Conservation (phyloP, 2,329 filamentous ascomycete species). For the Fusarium haematococcum region DNA sequence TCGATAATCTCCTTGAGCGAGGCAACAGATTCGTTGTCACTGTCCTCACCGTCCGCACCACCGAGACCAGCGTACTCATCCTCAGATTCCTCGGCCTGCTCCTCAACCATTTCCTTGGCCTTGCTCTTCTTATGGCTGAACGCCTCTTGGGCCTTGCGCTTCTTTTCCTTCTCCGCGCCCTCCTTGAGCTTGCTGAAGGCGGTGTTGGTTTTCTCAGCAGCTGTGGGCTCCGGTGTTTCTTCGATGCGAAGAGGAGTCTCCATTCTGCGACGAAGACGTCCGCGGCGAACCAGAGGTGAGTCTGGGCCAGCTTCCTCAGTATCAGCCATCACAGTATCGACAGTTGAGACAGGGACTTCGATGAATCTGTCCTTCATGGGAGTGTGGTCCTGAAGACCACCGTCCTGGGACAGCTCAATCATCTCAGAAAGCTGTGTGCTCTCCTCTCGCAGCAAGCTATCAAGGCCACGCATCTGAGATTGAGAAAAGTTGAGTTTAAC, state of each 20-base stretch:
- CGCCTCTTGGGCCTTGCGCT: constrained; percentile 61
- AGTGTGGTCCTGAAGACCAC: constrained; percentile 78
- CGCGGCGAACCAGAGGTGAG: constrained; percentile 74
- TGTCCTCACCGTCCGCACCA: constrained; percentile 88
- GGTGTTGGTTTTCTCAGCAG: constrained; percentile 41
- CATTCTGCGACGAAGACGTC: constrained; percentile 61
- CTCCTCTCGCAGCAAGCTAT: constrained; percentile 63
- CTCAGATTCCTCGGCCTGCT: constrained; percentile 96
- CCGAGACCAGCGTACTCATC: constrained; percentile 97
- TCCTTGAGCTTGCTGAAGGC: constrained; percentile 81
- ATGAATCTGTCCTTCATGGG: constrained; percentile 77
- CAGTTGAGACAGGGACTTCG: constrained; percentile 73
- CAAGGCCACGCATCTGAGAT: constrained; percentile 69
- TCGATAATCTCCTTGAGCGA: constrained; percentile 90
- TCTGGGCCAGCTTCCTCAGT: constrained; percentile 61
- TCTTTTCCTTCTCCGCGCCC: constrained; percentile 67
- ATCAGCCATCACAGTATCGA: constrained; percentile 72
- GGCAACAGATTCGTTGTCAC: constrained; percentile 76
- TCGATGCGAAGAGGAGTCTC: constrained; percentile 43
- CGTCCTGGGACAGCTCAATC: constrained; percentile 84
- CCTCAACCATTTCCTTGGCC: constrained; percentile 88
- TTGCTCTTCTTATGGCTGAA: constrained; percentile 90
- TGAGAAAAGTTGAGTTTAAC: constrained; percentile 70
- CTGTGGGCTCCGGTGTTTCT: constrained; percentile 34
- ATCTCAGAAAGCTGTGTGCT: constrained; percentile 75